Percentiles rank a stretch among this genome's conserved stretches.
Conservation (phyloP, 768 basidiomycete genomes). For the Pluteus cervinus region DNA sequence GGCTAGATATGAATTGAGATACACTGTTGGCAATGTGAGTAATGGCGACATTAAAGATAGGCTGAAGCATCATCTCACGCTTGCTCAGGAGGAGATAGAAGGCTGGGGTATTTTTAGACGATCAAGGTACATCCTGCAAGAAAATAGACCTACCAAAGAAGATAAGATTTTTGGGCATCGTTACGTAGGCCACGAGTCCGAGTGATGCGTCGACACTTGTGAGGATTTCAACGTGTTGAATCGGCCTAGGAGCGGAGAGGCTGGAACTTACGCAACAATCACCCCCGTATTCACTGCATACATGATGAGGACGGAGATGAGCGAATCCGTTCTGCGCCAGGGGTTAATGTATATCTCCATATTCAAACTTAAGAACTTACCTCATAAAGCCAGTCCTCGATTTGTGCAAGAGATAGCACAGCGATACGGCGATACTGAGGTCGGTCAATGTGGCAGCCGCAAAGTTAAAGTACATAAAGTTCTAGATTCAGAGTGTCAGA, state of each 20-base stretch:
- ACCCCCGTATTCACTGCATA: conserved; percentile 53
- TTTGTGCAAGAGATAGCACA: conserved; percentile 41
- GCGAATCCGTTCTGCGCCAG: conserved; percentile 38
- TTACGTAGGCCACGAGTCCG: conserved; percentile 39
- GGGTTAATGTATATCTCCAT: neutral
- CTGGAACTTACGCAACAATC: conserved; percentile 31
- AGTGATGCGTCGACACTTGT: conserved; percentile 38
- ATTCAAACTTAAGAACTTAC: conserved; percentile 26
- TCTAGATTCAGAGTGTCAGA: too few species aligned
- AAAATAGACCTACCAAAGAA: conserved; percentile 33
- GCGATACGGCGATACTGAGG: conserved; percentile 39
- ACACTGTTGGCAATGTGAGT: conserved; percentile 28
- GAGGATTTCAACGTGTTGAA: neutral
- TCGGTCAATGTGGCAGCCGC: conserved; percentile 43
- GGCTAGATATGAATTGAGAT: conserved; percentile 53
- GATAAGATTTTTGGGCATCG: conserved; percentile 51
- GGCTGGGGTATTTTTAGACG: conserved; percentile 16
- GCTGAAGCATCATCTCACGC: conserved; percentile 24
- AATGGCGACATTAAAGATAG: neutral
- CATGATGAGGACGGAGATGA: conserved; percentile 40
- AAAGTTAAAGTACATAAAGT: conserved; percentile 47
- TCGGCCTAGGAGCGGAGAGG: neutral
- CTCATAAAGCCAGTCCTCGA: conserved; percentile 47
- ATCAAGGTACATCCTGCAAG: neutral
- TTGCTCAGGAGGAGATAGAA: conserved; percentile 51